Evolutionary conservation across 1,284 basidiomycete genomes (phyloP).

Genomic region (Veloporphyrellus conicus): DNA sequence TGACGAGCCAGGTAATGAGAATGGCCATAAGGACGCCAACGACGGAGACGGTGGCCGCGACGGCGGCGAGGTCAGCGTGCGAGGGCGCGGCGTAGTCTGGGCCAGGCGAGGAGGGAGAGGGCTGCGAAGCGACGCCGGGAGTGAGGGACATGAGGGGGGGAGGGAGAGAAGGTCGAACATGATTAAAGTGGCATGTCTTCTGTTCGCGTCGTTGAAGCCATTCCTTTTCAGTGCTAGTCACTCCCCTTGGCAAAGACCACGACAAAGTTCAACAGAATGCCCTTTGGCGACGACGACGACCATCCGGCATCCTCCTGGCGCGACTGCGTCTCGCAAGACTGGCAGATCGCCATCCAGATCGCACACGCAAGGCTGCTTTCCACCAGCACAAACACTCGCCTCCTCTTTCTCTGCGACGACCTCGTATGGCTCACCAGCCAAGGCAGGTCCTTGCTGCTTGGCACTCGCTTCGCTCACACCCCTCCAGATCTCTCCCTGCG

Average conservation of each 20-base stretch:
- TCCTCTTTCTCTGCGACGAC: conserved; percentile 61
- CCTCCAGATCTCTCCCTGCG: conserved; percentile 56
- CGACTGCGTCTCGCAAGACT: conserved; percentile 49
- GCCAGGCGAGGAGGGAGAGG: background rate
- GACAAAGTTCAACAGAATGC: too few species aligned
- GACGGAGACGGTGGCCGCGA: conserved; percentile 25
- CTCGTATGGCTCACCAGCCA: conserved; percentile 55
- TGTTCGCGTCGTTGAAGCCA: conserved; percentile 1
- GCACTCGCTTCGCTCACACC: conserved; percentile 1
- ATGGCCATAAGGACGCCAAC: conserved; percentile 26
- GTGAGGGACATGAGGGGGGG: background rate
- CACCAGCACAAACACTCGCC: conserved; percentile 50
- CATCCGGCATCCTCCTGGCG: conserved; percentile 25
- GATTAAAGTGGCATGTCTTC: too few species aligned
- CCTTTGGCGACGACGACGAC: conserved; percentile 8
- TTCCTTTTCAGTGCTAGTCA: conserved; percentile 6
- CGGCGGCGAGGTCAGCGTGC: conserved; percentile 19
- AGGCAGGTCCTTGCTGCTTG: conserved; percentile 39
- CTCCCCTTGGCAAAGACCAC: background rate
- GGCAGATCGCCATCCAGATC: conserved; percentile 52
- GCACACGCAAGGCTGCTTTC: conserved; percentile 49
- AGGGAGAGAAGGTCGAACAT: too few species aligned
- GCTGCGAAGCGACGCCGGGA: background rate
- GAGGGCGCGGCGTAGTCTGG: conserved; percentile 17
- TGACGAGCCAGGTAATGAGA: conserved; percentile 25